Evolutionary conservation across 164 flowering plant species (phyloP).

Genomic region (Vitis labrusca): DNA sequence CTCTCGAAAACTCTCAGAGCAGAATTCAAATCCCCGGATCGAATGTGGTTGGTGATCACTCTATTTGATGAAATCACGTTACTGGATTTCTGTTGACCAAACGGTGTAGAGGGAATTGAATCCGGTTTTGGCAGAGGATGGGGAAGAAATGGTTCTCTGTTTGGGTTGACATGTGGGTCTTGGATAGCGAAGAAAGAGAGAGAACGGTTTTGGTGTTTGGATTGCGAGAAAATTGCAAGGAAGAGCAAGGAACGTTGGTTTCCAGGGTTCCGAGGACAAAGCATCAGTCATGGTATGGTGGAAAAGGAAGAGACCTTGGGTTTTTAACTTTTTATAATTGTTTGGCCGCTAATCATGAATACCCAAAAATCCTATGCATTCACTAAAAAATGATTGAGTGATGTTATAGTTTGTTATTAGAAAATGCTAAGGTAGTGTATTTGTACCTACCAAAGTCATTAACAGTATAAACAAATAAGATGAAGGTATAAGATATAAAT

Average conservation of each 20-base stretch:
- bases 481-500: too few species aligned
- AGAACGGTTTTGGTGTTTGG: constrained; percentile 13
- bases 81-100: background rate
- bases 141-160: constrained; percentile 3
- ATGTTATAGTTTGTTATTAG: too few species aligned
- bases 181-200: constrained; percentile 10
- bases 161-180: constrained; percentile 19
- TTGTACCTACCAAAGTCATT: too few species aligned
- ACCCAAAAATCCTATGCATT: too few species aligned
- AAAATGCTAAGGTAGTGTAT: too few species aligned
- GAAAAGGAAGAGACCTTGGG: too few species aligned
- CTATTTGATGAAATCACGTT: constrained; percentile 31
- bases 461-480: too few species aligned
- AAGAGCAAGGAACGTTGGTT: background rate
- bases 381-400: too few species aligned
- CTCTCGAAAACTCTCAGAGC: constrained; percentile 31
- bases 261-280: background rate
- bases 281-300: background rate
- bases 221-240: constrained; percentile 9
- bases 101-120: constrained; percentile 14
- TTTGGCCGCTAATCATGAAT: too few species aligned
- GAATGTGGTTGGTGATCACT: constrained; percentile 24
- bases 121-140: background rate
- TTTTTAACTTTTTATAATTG: too few species aligned
- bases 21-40: constrained; percentile 35